Evolutionary conservation across 2,329 filamentous ascomycete genomes (phyloP).

Genomic region (Polytolypa hystricis): DNA sequence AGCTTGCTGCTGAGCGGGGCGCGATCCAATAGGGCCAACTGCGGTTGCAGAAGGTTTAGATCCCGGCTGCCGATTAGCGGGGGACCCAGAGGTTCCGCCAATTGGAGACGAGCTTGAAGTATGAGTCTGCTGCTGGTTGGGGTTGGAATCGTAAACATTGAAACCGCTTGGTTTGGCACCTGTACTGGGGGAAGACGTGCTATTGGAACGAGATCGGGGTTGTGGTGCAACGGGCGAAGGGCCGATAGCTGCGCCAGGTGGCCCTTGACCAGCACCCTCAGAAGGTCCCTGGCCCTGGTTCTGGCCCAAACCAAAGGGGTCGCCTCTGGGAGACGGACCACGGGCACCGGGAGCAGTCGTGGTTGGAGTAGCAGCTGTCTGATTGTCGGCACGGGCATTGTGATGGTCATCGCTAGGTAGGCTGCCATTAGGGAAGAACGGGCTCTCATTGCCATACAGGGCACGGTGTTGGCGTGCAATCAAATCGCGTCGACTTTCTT

Average conservation of each 20-base stretch:
- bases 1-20: constrained; percentile 54
- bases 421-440: constrained; percentile 55
- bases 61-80: constrained; percentile 56
- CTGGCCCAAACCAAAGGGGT: constrained; percentile 50
- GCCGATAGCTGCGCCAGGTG: constrained; percentile 29
- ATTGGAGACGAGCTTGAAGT: constrained; percentile 81
- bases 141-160: constrained; percentile 48
- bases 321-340: constrained; percentile 68
- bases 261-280: constrained; percentile 43
- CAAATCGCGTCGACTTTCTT: constrained; percentile 90
- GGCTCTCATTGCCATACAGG: constrained; percentile 67
- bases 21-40: constrained; percentile 88
- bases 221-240: constrained; percentile 31
- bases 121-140: constrained; percentile 50
- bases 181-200: constrained; percentile 62
- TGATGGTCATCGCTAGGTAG: constrained; percentile 59
- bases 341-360: constrained; percentile 49
- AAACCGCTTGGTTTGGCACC: constrained; percentile 41
- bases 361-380: constrained; percentile 50
- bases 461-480: constrained; percentile 93
- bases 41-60: constrained; percentile 44
- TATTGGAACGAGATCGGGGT: constrained; percentile 63
- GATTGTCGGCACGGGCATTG: constrained; percentile 52
- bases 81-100: constrained; percentile 47
- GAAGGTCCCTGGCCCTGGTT: constrained; percentile 36